phyloP scores from a whole-genome alignment of 2,329 filamentous ascomycete genomes.

The Colletotrichum sansevieriae region DNA sequence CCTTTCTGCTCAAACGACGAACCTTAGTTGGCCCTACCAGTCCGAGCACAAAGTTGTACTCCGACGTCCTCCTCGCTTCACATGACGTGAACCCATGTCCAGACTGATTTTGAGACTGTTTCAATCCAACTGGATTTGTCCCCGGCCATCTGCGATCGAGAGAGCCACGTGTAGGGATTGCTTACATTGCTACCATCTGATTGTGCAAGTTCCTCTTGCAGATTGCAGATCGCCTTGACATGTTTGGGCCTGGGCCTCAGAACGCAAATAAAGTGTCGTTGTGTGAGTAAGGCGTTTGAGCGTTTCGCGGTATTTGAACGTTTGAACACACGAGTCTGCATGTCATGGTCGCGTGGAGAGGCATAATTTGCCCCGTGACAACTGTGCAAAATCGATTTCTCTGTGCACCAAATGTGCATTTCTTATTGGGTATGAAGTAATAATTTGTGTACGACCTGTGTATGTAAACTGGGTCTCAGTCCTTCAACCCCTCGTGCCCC shows the following conservation, averaged over 20 bases:
- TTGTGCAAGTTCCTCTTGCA: conserved; percentile 17
- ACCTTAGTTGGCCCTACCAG: conserved; percentile 22
- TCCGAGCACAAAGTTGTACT: conserved; percentile 20
- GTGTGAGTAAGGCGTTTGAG: neutral
- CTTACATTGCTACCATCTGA: conserved; percentile 13
- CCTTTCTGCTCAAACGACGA: conserved; percentile 2
- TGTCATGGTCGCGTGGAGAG: too few relatives aligned
- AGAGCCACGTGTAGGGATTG: conserved; percentile 16
- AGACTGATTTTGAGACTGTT: neutral
- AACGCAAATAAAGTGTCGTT: neutral
- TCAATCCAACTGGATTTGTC: conserved; percentile 6
- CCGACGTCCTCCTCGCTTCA: conserved; percentile 14
- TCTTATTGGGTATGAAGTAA: neutral
- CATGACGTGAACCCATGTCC: conserved; percentile 1
- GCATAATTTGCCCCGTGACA: too few relatives aligned
- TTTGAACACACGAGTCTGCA: neutral
- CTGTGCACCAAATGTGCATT: neutral
- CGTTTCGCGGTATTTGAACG: neutral
- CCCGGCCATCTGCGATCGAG: conserved; percentile 1
- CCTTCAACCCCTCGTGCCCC: neutral
- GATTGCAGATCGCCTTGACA: conserved; percentile 13
- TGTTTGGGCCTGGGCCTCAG: neutral
- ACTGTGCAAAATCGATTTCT: neutral
- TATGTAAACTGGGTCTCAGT: neutral
- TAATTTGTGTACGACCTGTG: too few relatives aligned